Evolutionary conservation across 1,284 basidiomycete species (phyloP), one percentile per base, ranked within the genome.

Genomic region (Papiliotrema fonsecae): DNA sequence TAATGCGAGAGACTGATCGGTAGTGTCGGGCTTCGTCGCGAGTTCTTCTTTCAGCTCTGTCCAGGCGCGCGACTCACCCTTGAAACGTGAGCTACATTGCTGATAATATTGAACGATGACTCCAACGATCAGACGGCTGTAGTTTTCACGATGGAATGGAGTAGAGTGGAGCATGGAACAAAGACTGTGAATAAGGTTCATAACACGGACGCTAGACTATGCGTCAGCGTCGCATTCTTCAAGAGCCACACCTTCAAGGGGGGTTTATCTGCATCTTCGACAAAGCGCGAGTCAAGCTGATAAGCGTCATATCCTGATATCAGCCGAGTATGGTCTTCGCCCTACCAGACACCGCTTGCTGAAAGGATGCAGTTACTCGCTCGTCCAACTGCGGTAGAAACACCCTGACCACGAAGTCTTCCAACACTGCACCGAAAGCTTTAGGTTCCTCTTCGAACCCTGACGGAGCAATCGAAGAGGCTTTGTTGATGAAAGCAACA

Each of bases 61-160:
- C 13, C 41, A 18, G 31, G 16, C 37, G 34, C 10, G 13, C 16
- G 2, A 50, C 63, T 51, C 16, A 64, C 64, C 82, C 58, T 88
- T 84, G 73, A 90, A 97, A 26, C 85, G 79, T 61, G 91, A 85
- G 58, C 86, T 90, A 64, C 92, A 96, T 34, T 87, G 83, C 67
- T 96, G 90, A 65, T 97, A 97, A 70, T 93, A 97, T 69, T 97
- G 92, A 31, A 96, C 89, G 43, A 97, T 87, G 36, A 97, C 87
- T n/a, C 87, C 86, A 22, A 98, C 81, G 53, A 98, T 91, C 32
- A 98, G 77, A n/a, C 90, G 82, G 26, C 89, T 85, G 70, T 97
- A 93, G 67, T 85, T 91, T 68, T 97, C 94, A 51, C 86, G 81
- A 63, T 97, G 93, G 76, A 98, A 97, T 0, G 94, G 92, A n/a